Conservation (phyloP, 805 yeast species). For the Metschnikowia drakensbergensis region DNA sequence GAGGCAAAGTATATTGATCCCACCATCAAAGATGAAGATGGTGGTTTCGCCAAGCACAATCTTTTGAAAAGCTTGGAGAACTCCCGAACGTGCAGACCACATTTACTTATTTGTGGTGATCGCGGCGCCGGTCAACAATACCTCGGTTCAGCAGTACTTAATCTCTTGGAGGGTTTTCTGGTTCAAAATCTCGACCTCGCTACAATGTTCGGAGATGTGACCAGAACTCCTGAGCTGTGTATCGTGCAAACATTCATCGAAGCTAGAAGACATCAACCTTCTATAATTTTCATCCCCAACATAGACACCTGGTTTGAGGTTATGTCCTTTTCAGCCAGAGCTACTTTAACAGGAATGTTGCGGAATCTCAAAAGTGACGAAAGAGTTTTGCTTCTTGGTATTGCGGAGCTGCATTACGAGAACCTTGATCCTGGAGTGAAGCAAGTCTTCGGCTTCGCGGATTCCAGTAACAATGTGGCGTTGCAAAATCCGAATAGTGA, state of each 20-base stretch:
- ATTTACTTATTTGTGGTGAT: slow-evolving; percentile 67
- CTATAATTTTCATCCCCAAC: slow-evolving; percentile 79
- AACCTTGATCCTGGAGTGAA: slow-evolving; percentile 46
- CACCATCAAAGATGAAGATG: slow-evolving; percentile 52
- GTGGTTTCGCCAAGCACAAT: slow-evolving; percentile 68
- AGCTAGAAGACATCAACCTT: slow-evolving; percentile 84
- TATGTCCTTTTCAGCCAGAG: slow-evolving; percentile 63
- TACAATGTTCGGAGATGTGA: slow-evolving; percentile 69
- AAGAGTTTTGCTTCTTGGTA: slow-evolving; percentile 67
- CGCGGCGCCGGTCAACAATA: slow-evolving; percentile 86
- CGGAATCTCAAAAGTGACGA: slow-evolving; percentile 69
- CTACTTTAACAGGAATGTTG: slow-evolving; percentile 67
- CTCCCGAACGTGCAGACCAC: slow-evolving; percentile 76
- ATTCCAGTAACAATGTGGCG: slow-evolving; percentile 43
- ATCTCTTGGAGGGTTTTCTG: slow-evolving; percentile 83
- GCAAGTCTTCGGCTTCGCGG: slow-evolving; percentile 54
- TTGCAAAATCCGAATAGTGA: slow-evolving; percentile 39
- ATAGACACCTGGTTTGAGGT: slow-evolving; percentile 72
- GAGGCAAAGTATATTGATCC: slow-evolving; percentile 66
- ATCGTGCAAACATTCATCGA: slow-evolving; percentile 82
- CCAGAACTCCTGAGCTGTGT: slow-evolving; percentile 77
- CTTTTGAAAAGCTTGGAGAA: slow-evolving; percentile 45
- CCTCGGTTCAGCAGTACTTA: slow-evolving; percentile 74
- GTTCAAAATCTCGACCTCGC: slow-evolving; percentile 84
- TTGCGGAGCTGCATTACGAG: slow-evolving; percentile 49